A percentile compares a stretch with the other conserved stretches of the same genome.
Evolutionary conservation across 768 basidiomycete genomes (phyloP).

Genomic region (Podaxis sp.): DNA sequence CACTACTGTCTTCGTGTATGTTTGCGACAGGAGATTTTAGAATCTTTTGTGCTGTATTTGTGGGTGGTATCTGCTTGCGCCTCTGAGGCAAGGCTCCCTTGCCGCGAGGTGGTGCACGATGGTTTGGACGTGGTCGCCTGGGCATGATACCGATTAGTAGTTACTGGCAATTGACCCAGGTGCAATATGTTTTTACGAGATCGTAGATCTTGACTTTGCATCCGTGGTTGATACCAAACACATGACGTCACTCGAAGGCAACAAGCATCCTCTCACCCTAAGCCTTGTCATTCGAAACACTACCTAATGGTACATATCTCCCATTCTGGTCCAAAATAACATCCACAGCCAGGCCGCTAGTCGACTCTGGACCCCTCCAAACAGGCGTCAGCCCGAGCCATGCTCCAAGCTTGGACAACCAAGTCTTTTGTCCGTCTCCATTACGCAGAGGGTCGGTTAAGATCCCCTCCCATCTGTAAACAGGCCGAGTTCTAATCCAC

Average conservation of each 20-base stretch:
- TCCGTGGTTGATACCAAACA: not conserved
- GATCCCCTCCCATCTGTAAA: slow-evolving; percentile 71
- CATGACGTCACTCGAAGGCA: not conserved
- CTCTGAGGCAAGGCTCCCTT: not conserved
- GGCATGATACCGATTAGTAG: slow-evolving; percentile 27
- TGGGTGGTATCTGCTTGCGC: not conserved
- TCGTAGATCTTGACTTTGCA: not conserved
- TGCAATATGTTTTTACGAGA: not conserved
- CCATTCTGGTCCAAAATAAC: slow-evolving; percentile 50
- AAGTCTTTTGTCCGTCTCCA: slow-evolving; percentile 32
- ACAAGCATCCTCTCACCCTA: not conserved
- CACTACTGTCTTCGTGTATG: not conserved
- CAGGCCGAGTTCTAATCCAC: slow-evolving; percentile 56
- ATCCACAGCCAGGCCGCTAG: slow-evolving; percentile 60
- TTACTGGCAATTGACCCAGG: not conserved
- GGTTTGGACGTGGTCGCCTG: slow-evolving; percentile 32
- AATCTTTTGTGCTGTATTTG: not conserved
- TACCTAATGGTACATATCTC: slow-evolving; percentile 48
- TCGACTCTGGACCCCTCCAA: slow-evolving; percentile 51
- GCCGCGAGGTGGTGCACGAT: not conserved
- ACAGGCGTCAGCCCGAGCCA: slow-evolving; percentile 70
- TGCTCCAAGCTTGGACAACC: slow-evolving; percentile 55
- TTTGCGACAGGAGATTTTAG: not conserved
- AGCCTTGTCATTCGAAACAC: slow-evolving; percentile 9
- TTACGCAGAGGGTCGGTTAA: slow-evolving; percentile 49